Conservation (phyloP, 345 rosid genomes). For the Conringia planisiliqua region DNA sequence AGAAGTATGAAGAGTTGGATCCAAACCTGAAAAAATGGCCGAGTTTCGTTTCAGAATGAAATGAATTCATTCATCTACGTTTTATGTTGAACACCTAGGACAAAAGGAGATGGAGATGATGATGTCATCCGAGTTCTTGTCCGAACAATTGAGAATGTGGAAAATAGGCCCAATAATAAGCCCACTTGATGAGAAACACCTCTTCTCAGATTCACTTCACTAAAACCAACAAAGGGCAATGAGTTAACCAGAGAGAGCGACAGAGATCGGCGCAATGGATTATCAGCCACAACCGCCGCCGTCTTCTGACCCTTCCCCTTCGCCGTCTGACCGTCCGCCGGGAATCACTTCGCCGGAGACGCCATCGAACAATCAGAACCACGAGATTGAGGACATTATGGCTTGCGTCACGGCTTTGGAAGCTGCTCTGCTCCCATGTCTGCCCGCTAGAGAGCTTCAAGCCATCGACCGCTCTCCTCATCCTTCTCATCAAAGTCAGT, state of each 20-base stretch:
- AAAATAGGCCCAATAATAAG: not conserved
- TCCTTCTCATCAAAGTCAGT: slow-evolving; percentile 93
- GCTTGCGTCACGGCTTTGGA: slow-evolving; percentile 77
- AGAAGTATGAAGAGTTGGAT: too few species aligned
- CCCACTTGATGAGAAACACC: not conserved
- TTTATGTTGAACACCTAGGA: too few species aligned
- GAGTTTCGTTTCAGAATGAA: too few species aligned
- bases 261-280: slow-evolving; percentile 25
- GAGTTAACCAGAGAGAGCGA: not conserved
- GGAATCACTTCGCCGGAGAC: slow-evolving; percentile 35
- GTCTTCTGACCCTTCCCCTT: slow-evolving; percentile 25
- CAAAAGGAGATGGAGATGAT: too few species aligned
- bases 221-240: not conserved
- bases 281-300: slow-evolving; percentile 19
- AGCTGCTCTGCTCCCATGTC: slow-evolving; percentile 87
- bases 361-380: slow-evolving; percentile 33
- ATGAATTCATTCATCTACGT: too few species aligned
- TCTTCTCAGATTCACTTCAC: not conserved
- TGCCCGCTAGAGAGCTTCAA: slow-evolving; percentile 98
- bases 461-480: slow-evolving; percentile 96
- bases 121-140: not conserved
- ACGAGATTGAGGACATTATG: slow-evolving; percentile 59
- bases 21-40: too few species aligned
- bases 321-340: slow-evolving; percentile 8
- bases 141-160: not conserved